Percentiles rank a stretch among this genome's conserved stretches.
phyloP scores from a whole-genome alignment of 495 filamentous ascomycete species.

The Thermochaetoides thermophila region DNA sequence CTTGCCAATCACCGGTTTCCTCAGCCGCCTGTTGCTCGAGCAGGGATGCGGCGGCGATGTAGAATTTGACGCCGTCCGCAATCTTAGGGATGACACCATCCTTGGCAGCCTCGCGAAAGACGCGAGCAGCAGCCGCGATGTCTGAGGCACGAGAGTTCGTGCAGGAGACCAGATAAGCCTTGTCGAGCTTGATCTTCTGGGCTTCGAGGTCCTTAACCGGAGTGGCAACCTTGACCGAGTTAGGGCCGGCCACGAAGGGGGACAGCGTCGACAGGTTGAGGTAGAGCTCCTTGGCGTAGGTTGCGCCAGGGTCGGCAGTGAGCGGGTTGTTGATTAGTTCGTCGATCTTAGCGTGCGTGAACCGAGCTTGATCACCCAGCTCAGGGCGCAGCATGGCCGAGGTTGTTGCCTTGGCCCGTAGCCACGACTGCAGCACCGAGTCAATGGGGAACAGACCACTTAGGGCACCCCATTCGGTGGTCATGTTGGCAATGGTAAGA shows the following conservation, averaged over 20 bases:
- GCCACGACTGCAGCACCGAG: slow-evolving; percentile 53
- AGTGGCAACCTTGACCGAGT: slow-evolving; percentile 78
- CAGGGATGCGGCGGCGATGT: slow-evolving; percentile 77
- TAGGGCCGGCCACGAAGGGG: slow-evolving; percentile 80
- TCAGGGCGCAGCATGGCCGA: slow-evolving; percentile 33
- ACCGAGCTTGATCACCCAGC: slow-evolving; percentile 26
- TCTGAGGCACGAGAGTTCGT: slow-evolving; percentile 81
- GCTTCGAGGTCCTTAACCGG: slow-evolving; percentile 61
- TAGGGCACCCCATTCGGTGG: slow-evolving; percentile 86
- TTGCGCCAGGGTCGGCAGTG: slow-evolving; percentile 58
- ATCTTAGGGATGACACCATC: slow-evolving; percentile 54
- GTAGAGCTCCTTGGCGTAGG: slow-evolving; percentile 71
- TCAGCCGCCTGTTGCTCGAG: slow-evolving; percentile 70
- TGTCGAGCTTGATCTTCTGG: slow-evolving; percentile 61
- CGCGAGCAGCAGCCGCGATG: slow-evolving; percentile 65
- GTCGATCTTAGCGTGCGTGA: slow-evolving; percentile 59
- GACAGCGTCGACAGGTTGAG: slow-evolving; percentile 67
- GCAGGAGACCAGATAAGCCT: slow-evolving; percentile 83
- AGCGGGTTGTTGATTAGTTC: slow-evolving; percentile 52
- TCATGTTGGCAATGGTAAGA: slow-evolving; percentile 86
- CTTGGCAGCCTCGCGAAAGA: slow-evolving; percentile 65
- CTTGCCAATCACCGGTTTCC: slow-evolving; percentile 76
- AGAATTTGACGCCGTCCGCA: slow-evolving; percentile 66
- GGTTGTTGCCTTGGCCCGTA: slow-evolving; percentile 58
- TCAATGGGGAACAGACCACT: slow-evolving; percentile 73